Evolutionary conservation across 208 protist species (phyloP).

Genomic region (Balamuthia mandrillaris): DNA sequence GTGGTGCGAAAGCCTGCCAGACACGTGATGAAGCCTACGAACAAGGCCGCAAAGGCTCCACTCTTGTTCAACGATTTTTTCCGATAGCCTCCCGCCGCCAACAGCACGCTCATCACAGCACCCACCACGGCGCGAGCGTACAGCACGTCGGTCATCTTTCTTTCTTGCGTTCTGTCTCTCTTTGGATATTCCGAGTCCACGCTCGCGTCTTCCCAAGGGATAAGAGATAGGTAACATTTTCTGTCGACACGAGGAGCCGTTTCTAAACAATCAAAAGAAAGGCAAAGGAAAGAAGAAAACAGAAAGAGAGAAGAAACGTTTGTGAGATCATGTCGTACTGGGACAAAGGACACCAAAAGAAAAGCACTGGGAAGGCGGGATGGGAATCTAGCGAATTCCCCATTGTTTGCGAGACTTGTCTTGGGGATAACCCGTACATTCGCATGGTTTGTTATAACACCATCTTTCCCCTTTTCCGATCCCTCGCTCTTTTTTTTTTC

Average conservation of each 20-base stretch:
- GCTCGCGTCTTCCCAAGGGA: no score
- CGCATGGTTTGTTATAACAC: conserved; percentile 69
- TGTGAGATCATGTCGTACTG: conserved; percentile 34
- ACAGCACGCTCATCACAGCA: neutral
- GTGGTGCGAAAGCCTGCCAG: conserved; percentile 12
- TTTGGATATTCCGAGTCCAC: no score
- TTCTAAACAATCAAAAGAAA: no score
- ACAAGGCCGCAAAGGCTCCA: neutral
- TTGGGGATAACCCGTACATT: conserved; percentile 81
- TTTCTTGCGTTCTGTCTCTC: neutral
- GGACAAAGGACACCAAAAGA: conserved; percentile 20
- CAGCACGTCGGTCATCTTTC: neutral
- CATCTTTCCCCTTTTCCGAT: neutral
- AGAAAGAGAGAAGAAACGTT: no score
- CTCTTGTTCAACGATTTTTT: neutral
- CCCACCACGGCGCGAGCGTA: neutral
- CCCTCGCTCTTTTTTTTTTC: neutral
- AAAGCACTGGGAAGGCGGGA: neutral
- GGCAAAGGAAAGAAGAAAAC: no score
- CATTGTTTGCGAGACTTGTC: conserved; percentile 80
- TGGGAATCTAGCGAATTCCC: conserved; percentile 70
- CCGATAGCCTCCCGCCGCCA: neutral
- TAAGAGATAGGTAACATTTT: no score
- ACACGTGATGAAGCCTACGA: conserved; percentile 41
- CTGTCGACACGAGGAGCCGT: no score